Base-by-base conservation (phyloP, 495 filamentous ascomycete genomes). In the Alectoria sarmentosa region DNA sequence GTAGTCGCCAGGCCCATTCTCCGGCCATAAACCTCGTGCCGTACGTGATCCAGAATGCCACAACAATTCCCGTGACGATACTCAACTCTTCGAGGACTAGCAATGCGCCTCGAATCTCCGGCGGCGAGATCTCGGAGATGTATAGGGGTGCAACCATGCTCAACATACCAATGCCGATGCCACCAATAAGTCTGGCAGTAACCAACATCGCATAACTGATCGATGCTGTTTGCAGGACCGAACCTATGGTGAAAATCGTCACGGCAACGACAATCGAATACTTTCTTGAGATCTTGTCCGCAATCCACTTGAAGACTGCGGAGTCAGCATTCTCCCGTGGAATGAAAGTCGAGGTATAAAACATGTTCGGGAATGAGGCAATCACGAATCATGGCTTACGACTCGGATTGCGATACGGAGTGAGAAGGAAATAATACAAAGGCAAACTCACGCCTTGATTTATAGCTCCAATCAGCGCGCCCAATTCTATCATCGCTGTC, bases 401-500 rank as follows among this genome's bases (percentile, higher is more conserved):
- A 34, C 52, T 55, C 30, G 10, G 8, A 34, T 34, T 21, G 15
- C 15, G 30, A 34, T 13, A 34, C 14, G 28, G 30, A 34, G 17
- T 21, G 21, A 17, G 28, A 2, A 21, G 30, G 30, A 21, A 17
- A 32, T 32, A 23, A 6, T 34, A 55, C 30, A 34, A 55, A 54
- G n/a, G 30, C 30, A 55, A 2, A 55, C 52, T 55, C 52, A 55
- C 52, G 3, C 84, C 84, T 67, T 83, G 79, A 60, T 83, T 83
- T 21, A 86, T 63, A 0, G 82, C 82, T 58, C 82, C 81, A 3
- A 82, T 60, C 57, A 85, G 72, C 15, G 83, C 83, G 15, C 83
- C 82, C 46, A 85, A 66, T 65, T 85, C 83, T 49, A 86, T 82
- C 82, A 84, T 85, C 3, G 83, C 83, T 1, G 82, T 85, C 73